Percentiles rank a stretch among this genome's conserved stretches.
phyloP scores from a whole-genome alignment of 2,329 filamentous ascomycete genomes.

The Colletotrichum gloeosporioides region DNA sequence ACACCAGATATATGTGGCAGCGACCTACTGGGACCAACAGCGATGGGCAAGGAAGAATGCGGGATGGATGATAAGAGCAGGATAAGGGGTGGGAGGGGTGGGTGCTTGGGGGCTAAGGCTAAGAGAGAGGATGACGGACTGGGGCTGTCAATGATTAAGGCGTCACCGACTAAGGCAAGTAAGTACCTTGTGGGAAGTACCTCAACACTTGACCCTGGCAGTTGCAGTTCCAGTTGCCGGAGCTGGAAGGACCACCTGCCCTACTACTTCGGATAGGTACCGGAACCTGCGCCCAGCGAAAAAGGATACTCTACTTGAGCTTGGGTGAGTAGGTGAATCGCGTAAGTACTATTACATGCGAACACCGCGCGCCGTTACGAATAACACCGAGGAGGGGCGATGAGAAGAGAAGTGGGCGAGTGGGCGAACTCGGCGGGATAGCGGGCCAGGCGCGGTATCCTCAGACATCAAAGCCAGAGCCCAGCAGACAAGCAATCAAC shows the following conservation, averaged over 20 bases:
- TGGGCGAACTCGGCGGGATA: constrained; percentile 6
- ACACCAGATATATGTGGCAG: constrained; percentile 21
- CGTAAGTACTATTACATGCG: not conserved
- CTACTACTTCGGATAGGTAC: not conserved
- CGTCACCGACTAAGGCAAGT: constrained; percentile 19
- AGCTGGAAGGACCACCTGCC: not conserved
- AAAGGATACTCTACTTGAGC: not conserved
- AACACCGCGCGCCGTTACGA: constrained; percentile 11
- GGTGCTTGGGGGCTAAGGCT: not conserved
- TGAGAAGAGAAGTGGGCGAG: not conserved
- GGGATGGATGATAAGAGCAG: constrained; percentile 19
- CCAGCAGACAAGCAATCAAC: not conserved
- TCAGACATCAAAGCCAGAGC: not conserved
- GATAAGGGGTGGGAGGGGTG: constrained; percentile 9
- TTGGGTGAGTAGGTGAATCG: not conserved
- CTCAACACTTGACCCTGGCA: not conserved
- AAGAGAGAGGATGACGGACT: constrained; percentile 14
- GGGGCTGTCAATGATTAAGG: constrained; percentile 22
- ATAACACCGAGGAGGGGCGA: constrained; percentile 7
- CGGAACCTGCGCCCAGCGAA: not conserved
- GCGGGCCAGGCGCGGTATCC: not conserved
- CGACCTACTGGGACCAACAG: constrained; percentile 17
- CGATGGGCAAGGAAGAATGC: constrained; percentile 16
- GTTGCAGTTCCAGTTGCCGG: not conserved
- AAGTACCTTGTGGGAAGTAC: constrained; percentile 4